A percentile compares a stretch with the other conserved stretches of the same genome.
Conservation (phyloP, 805 yeast species). For the Candida vartiovaarae region DNA sequence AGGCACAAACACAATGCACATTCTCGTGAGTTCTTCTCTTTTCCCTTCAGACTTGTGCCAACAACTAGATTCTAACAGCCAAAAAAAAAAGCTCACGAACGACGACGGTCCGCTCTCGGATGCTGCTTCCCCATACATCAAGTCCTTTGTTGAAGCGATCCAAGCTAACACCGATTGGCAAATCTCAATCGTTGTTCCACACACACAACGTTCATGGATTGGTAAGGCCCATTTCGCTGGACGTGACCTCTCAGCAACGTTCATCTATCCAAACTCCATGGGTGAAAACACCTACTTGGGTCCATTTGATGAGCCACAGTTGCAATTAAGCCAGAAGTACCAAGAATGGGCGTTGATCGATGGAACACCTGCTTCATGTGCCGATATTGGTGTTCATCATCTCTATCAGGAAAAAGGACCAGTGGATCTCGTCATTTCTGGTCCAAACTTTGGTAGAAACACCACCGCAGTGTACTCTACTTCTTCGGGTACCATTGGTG, state of each 20-base stretch:
- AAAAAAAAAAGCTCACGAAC: constrained; percentile 50
- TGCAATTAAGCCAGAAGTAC: constrained; percentile 27
- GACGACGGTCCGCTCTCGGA: constrained; percentile 95
- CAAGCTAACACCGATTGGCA: constrained; percentile 70
- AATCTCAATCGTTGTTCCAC: constrained; percentile 75
- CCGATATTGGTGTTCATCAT: constrained; percentile 83
- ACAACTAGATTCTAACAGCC: not conserved
- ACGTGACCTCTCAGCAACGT: constrained; percentile 49
- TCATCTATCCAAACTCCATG: constrained; percentile 50
- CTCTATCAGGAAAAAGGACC: constrained; percentile 46
- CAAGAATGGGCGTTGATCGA: constrained; percentile 85
- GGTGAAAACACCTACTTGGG: constrained; percentile 53
- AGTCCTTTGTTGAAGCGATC: constrained; percentile 70
- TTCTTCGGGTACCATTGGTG: constrained; percentile 94
- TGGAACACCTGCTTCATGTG: constrained; percentile 95
- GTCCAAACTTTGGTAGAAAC: constrained; percentile 95
- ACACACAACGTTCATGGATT: constrained; percentile 86
- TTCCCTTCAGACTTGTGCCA: not conserved
- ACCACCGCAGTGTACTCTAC: constrained; percentile 82
- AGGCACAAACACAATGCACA: constrained; percentile 5
- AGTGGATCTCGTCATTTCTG: constrained; percentile 83
- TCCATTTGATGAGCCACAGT: constrained; percentile 52
- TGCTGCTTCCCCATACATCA: constrained; percentile 75
- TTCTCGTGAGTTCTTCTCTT: constrained; percentile 9
- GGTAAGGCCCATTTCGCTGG: constrained; percentile 96